A percentile compares a stretch with the other conserved stretches of the same genome.
Conservation (phyloP, 2,329 filamentous ascomycete species). For the Lasiodiplodia gonubiensis region DNA sequence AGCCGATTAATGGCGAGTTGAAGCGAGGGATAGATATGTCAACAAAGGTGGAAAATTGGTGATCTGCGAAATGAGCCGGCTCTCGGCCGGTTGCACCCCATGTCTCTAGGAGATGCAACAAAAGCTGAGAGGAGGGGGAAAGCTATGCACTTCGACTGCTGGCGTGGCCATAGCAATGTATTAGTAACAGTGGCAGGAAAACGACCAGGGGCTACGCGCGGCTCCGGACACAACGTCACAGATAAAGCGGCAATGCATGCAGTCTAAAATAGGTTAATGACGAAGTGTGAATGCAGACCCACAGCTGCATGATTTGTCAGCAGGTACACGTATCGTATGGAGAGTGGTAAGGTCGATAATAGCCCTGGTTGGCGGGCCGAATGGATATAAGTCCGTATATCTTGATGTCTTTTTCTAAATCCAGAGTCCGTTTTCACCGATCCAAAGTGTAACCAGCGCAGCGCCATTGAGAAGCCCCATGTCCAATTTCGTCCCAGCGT, state of each 20-base stretch:
- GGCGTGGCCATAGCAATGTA: not conserved
- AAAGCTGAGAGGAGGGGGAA: not conserved
- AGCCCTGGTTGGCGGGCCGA: not conserved
- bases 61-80: not conserved
- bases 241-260: too few species aligned
- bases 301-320: not conserved
- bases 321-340: not conserved
- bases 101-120: not conserved
- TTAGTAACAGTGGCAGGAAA: too few species aligned
- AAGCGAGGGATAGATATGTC: too few species aligned
- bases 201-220: too few species aligned
- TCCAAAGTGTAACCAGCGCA: conserved; percentile 9
- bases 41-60: too few species aligned
- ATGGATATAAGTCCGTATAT: not conserved
- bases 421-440: not conserved
- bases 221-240: too few species aligned
- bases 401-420: conserved; percentile 10
- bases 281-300: not conserved
- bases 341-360: not conserved
- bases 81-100: not conserved
- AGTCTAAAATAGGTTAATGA: too few species aligned
- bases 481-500: not conserved
- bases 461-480: not conserved
- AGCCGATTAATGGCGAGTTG: too few species aligned
- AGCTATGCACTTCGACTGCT: not conserved